Evolutionary conservation across 805 yeast genomes (phyloP).

Genomic region (Yamadazyma kitorensis): DNA sequence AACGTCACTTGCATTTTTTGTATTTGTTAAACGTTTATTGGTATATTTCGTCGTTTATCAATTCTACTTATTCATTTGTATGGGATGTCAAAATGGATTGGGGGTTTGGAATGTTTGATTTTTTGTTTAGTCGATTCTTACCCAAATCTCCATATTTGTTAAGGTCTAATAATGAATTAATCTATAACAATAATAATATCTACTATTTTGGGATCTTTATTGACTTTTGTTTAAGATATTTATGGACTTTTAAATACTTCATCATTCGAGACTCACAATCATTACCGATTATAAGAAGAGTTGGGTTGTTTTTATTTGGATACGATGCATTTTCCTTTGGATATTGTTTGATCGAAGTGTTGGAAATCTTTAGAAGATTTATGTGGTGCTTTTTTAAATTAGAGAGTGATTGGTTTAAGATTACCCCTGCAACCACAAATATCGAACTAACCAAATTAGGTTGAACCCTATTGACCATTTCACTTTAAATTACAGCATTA

Average conservation of each 20-base stretch:
- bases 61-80: constrained; percentile 72
- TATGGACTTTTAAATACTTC: constrained; percentile 67
- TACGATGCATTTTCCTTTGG: constrained; percentile 49
- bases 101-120: constrained; percentile 60
- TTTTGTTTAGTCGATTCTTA: constrained; percentile 15
- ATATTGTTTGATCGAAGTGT: constrained; percentile 60
- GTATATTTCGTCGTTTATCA: constrained; percentile 48
- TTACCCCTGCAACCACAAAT: constrained; percentile 11
- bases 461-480: too few relatives aligned
- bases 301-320: constrained; percentile 34
- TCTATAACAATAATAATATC: constrained; percentile 14
- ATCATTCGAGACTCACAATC: constrained; percentile 27
- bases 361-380: constrained; percentile 83
- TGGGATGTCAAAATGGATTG: constrained; percentile 95
- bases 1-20: constrained; percentile 14
- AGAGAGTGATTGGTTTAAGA: constrained; percentile 65
- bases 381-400: constrained; percentile 84
- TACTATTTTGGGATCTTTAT: constrained; percentile 57
- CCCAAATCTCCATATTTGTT: constrained; percentile 11
- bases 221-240: constrained; percentile 67
- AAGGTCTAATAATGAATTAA: constrained; percentile 19
- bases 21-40: constrained; percentile 34
- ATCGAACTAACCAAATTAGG: constrained; percentile 10
- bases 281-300: constrained; percentile 13
- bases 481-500: too few relatives aligned